phyloP scores from a whole-genome alignment of 1,284 basidiomycete species.

The Albatrellus sp. region DNA sequence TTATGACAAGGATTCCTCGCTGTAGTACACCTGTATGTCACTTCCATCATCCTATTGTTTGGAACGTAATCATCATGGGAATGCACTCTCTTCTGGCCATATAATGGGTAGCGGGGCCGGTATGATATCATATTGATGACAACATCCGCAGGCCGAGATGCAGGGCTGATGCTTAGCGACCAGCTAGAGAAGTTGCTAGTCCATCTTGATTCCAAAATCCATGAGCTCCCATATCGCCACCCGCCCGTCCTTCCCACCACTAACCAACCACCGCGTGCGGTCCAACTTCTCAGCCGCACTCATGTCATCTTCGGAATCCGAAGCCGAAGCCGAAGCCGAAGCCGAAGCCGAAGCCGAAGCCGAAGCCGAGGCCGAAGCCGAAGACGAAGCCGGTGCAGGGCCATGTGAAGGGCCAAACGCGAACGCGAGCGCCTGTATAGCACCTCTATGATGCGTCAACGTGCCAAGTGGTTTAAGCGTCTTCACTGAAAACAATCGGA shows the following conservation, averaged over 20 bases:
- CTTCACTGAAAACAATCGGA: slow-evolving; percentile 69
- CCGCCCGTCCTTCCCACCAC: slow-evolving; percentile 62
- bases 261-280: slow-evolving; percentile 57
- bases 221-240: slow-evolving; percentile 73
- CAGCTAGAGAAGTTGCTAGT: too few relatives aligned
- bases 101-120: too few relatives aligned
- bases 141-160: too few relatives aligned
- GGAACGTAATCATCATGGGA: too few relatives aligned
- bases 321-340: neutral
- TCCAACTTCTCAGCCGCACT: slow-evolving; percentile 35
- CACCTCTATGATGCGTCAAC: slow-evolving; percentile 66
- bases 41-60: too few relatives aligned
- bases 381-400: neutral
- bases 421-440: slow-evolving; percentile 62
- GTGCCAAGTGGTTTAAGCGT: slow-evolving; percentile 70
- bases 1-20: too few relatives aligned
- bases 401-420: slow-evolving; percentile 20
- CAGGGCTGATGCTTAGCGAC: too few relatives aligned
- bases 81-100: too few relatives aligned
- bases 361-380: slow-evolving; percentile 2
- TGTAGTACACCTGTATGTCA: too few relatives aligned
- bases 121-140: too few relatives aligned
- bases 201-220: slow-evolving; percentile 37
- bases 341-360: too few relatives aligned
- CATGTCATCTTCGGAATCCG: slow-evolving; percentile 30